These are phyloP conservation scores for Clarkia xantiana DNA, from an alignment of 345 rosid species.

Conservation along the genomic window DNA sequence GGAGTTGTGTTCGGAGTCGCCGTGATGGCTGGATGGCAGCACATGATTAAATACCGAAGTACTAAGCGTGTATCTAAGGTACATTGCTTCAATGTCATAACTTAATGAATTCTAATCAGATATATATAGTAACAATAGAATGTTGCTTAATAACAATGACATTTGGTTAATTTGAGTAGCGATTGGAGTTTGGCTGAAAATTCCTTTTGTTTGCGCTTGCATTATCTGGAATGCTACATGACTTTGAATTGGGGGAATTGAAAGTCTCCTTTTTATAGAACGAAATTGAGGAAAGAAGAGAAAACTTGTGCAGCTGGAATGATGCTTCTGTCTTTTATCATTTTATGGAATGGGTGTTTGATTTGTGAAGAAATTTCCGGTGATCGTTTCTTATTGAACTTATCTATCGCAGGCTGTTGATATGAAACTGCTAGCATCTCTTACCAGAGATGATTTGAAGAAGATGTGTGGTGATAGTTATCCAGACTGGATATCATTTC, in stretches of 20 bases:
- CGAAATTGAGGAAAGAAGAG: too few species aligned
- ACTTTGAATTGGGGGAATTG: too few species aligned
- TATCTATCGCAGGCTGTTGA: slow-evolving; percentile 65
- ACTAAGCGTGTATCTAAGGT: slow-evolving; percentile 80
- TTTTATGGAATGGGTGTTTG: too few species aligned
- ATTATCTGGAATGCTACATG: too few species aligned
- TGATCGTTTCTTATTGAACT: not conserved
- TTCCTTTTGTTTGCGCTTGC: too few species aligned
- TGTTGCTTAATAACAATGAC: too few species aligned
- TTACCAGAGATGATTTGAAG: slow-evolving; percentile 82
- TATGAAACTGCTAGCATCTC: slow-evolving; percentile 77
- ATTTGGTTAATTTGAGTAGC: too few species aligned
- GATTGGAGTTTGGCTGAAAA: too few species aligned
- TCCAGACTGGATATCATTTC: slow-evolving; percentile 97
- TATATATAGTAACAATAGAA: too few species aligned
- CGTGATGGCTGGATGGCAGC: slow-evolving; percentile 91
- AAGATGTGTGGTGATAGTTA: slow-evolving; percentile 91
- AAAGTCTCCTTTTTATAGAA: too few species aligned
- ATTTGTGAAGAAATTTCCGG: not conserved
- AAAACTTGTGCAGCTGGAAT: too few species aligned
- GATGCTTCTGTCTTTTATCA: too few species aligned
- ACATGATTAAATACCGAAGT: slow-evolving; percentile 79
- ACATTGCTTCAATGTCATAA: not conserved
- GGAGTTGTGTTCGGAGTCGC: slow-evolving; percentile 76
- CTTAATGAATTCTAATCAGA: not conserved